phyloP scores from a whole-genome alignment of 441 rosid species.

The Erysimum cheiri region DNA sequence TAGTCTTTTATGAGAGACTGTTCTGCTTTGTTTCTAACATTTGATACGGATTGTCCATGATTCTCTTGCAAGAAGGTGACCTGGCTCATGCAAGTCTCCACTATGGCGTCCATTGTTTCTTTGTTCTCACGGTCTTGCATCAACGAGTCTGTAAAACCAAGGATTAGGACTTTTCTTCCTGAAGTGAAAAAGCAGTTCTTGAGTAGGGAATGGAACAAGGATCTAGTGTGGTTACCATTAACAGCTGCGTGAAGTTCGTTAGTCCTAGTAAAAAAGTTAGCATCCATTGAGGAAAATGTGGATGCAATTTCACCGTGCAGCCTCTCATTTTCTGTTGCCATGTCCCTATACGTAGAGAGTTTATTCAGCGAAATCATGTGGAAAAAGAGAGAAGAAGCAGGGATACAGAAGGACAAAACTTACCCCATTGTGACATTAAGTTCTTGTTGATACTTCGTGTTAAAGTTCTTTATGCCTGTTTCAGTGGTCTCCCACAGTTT shows the following conservation, averaged over 20 bases:
- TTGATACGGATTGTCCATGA: slow-evolving; percentile 61
- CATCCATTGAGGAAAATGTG: slow-evolving; percentile 51
- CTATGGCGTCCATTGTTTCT: slow-evolving; percentile 61
- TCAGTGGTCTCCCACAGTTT: slow-evolving; percentile 65
- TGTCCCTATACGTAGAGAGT: slow-evolving; percentile 53
- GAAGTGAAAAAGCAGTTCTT: neutral
- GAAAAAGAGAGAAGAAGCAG: slow-evolving; percentile 9
- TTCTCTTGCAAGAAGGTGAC: slow-evolving; percentile 61
- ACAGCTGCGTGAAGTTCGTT: slow-evolving; percentile 51
- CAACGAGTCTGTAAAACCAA: slow-evolving; percentile 58
- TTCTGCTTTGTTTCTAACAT: slow-evolving; percentile 68
- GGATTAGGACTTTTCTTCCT: neutral
- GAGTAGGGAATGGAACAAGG: neutral
- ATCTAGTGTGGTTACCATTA: slow-evolving; percentile 54
- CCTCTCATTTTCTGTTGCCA: slow-evolving; percentile 44
- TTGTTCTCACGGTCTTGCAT: slow-evolving; percentile 59
- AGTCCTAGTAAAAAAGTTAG: slow-evolving; percentile 51
- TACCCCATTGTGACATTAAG: slow-evolving; percentile 56
- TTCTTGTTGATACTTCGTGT: slow-evolving; percentile 46
- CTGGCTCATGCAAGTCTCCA: slow-evolving; percentile 56
- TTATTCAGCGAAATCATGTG: slow-evolving; percentile 10
- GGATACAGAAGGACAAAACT: slow-evolving; percentile 29
- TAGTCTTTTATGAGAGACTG: slow-evolving; percentile 73
- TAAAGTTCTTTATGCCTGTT: slow-evolving; percentile 49
- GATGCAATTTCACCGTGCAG: slow-evolving; percentile 53